Base-by-base conservation (phyloP, 164 flowering plant species). In the Sedum album region DNA sequence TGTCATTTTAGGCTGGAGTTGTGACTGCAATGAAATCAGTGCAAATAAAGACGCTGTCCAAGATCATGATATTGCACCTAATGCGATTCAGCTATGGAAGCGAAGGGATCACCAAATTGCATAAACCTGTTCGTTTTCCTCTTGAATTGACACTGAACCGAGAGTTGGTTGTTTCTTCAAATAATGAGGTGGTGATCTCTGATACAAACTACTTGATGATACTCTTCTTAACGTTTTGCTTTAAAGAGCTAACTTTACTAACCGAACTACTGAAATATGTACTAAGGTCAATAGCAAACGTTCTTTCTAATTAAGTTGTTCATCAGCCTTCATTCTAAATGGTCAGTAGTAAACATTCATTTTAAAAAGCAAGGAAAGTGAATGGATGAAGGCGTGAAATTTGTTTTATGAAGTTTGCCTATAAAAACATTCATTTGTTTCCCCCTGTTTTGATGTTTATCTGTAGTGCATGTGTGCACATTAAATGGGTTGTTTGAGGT, bases 31-130 rank as follows among this genome's bases (percentile, higher is more conserved):
- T 83, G 72, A 95, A 92, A 73, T 85, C 93, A 46, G 74, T 89
- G 7, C 80, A 86, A 79, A 90, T 95, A 72, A 88, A 87, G 70
- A 75, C 74, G n/a, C 91, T 86, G 60, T 83, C 99, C 64, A 84
- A 85, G 85, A 80, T 95, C 66, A 78, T 95, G 99, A 85, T 95
- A 70, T 69, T 95, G 81, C 99, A 95, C 76, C 76, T 95, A 69
- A 95, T 84, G 97, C 91, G 99, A 17, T 95, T 95, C 75, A 69
- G 89, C 70, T 95, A 88, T 80, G 96, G 94, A 73, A 84, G 80
- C 77, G 81, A 82, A 67, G 99, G 99, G 65, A 92, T 97, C 76
- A 82, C 97, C 49, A 95, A 95, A 79, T 71, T 95, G 82, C 91
- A 80, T 65, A 95, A 95, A 69, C 79, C 89, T 69, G 91, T 95